These are phyloP conservation scores for Royoungia palumana DNA, from an alignment of 768 basidiomycete species.

Conservation along the genomic window DNA sequence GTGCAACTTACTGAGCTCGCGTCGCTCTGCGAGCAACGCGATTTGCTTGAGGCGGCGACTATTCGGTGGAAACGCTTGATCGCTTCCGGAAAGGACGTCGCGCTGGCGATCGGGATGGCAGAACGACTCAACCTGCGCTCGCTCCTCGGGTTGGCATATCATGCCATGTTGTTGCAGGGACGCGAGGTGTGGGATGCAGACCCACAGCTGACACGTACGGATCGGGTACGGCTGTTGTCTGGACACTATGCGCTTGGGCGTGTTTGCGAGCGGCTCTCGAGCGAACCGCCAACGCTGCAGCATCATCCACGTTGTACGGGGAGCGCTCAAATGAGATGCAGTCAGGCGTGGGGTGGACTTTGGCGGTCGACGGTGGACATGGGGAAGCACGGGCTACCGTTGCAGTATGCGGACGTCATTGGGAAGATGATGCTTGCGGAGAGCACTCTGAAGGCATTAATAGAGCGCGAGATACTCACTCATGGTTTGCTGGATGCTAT, in stretches of 20 bases:
- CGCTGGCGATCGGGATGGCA: slow-evolving; percentile 43
- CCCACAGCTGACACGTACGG: slow-evolving; percentile 42
- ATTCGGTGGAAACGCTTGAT: slow-evolving; percentile 48
- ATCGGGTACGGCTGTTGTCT: slow-evolving; percentile 49
- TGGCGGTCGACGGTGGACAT: slow-evolving; percentile 45
- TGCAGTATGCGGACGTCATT: slow-evolving; percentile 44
- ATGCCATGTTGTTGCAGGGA: slow-evolving; percentile 51
- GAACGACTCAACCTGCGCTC: slow-evolving; percentile 46
- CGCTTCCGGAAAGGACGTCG: slow-evolving; percentile 42
- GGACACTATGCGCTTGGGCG: slow-evolving; percentile 49
- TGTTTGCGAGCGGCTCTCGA: slow-evolving; percentile 43
- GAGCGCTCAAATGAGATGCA: slow-evolving; percentile 39
- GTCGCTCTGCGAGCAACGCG: slow-evolving; percentile 45
- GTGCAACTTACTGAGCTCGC: slow-evolving; percentile 51
- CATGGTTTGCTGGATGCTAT: slow-evolving; percentile 41
- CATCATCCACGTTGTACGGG: slow-evolving; percentile 42
- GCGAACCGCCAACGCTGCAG: slow-evolving; percentile 39
- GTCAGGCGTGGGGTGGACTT: slow-evolving; percentile 42
- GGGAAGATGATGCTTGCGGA: slow-evolving; percentile 47
- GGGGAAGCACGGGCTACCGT: slow-evolving; percentile 36
- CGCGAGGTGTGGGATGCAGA: slow-evolving; percentile 48
- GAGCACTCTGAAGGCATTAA: slow-evolving; percentile 44
- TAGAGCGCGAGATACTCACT: slow-evolving; percentile 40
- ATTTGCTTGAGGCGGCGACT: slow-evolving; percentile 41
- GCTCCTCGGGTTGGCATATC: slow-evolving; percentile 49